Evolutionary conservation across 495 filamentous ascomycete species (phyloP), one percentile per base, ranked within the genome.

Genomic region (Glutinoglossum americanum): DNA sequence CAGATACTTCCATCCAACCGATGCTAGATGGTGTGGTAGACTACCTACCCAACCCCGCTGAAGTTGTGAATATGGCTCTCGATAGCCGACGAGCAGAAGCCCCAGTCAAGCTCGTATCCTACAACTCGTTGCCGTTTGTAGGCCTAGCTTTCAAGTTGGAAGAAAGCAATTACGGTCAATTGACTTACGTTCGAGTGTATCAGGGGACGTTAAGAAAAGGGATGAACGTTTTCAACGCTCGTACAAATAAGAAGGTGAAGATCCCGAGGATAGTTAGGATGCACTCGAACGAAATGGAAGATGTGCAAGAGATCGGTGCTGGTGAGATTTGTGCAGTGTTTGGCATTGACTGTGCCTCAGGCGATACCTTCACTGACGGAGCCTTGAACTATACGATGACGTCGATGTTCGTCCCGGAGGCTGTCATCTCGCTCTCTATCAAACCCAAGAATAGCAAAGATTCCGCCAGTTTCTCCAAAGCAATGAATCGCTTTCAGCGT

Each of bases 211-310:
- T 99, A 59, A 84, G 77, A 69, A 97, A 93, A 75, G 85, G 88
- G 45, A 74, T 82, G 64, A 84, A 87, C 66, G 80, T 99, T 33
- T 95, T 82, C 79, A 99, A 99, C 66, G 87, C 92, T 10, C 83
- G 90, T 60, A 88, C 78, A 55, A 81, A 87, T 67, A 96, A 97
- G 76, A 97, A 92, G 72, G 82, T 99, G 67, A 92, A 94, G 70
- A 81, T 97, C 59, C 93, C 93, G 23, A 84, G 89, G 63, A 99
- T 99, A 64, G 93, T 99, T 51, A 85, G 93, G 49, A 99, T 99
- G 93, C 93, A 99, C 74, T 94, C 89, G 33, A 95, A 97, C 66
- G 93, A 99, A 67, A 92, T 99, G 93, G 93, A 97, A 70, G 93
- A 99, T 62, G 85, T 94, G 15, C 72, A 66, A 51, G 89, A 96